phyloP scores from a whole-genome alignment of 1,139 yeast species.

The Lodderomyces parapsilosis region DNA sequence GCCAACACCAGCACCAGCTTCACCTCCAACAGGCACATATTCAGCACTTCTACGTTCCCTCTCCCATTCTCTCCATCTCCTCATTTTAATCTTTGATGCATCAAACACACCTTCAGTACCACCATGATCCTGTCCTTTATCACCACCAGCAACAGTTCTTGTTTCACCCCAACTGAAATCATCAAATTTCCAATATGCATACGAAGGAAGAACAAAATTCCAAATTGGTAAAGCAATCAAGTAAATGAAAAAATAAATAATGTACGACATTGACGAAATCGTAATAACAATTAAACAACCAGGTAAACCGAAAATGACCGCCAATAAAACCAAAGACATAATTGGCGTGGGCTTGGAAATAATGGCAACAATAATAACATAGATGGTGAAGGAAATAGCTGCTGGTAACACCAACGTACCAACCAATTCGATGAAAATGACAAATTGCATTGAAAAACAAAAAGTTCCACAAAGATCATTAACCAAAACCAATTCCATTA shows the following conservation, averaged over 20 bases:
- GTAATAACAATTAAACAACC: constrained; percentile 86
- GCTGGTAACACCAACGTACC: constrained; percentile 94
- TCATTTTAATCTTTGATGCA: constrained; percentile 82
- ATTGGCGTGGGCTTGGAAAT: constrained; percentile 82
- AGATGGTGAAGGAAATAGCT: constrained; percentile 83
- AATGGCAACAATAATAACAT: constrained; percentile 75
- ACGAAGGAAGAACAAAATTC: constrained; percentile 88
- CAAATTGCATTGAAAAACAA: constrained; percentile 97
- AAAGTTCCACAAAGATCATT: constrained; percentile 95
- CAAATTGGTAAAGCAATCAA: constrained; percentile 85
- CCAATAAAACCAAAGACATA: constrained; percentile 76
- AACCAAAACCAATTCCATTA: constrained; percentile 86
- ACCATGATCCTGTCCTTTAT: constrained; percentile 59
- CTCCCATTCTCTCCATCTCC: constrained; percentile 93
- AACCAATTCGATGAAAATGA: constrained; percentile 78
- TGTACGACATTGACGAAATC: constrained; percentile 72
- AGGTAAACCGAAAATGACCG: constrained; percentile 84
- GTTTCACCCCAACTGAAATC: constrained; percentile 99
- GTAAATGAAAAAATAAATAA: constrained; percentile 81
- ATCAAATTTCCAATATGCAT: constrained; percentile 96
- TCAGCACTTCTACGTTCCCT: constrained; percentile 51
- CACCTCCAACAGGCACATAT: constrained; percentile 7
- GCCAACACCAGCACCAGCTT: not conserved
- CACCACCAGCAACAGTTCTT: constrained; percentile 76
- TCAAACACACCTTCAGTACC: constrained; percentile 80